Conservation (phyloP, 1,284 basidiomycete genomes). For the Leccinum fuscescens region DNA sequence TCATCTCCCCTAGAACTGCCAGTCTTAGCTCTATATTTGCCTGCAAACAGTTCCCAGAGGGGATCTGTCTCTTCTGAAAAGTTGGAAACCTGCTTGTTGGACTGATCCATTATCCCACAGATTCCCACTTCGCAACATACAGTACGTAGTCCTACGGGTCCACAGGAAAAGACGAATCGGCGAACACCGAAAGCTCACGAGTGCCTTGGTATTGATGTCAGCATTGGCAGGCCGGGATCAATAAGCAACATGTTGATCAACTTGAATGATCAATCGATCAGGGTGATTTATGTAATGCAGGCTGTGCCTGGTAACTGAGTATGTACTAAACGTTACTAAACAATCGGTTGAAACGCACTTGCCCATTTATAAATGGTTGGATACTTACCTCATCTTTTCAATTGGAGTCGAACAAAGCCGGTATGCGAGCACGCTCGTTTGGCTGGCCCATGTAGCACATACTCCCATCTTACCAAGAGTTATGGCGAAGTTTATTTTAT, state of each 20-base stretch:
- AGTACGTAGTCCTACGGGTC: neutral
- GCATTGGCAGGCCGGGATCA: neutral
- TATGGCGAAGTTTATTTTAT: neutral
- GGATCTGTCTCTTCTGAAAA: neutral
- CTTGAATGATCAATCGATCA: neutral
- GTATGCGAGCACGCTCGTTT: neutral
- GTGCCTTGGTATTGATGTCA: neutral
- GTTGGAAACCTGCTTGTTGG: neutral
- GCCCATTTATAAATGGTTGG: neutral
- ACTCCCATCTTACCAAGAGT: neutral
- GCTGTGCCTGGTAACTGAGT: neutral
- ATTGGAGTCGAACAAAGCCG: neutral
- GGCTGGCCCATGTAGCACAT: neutral
- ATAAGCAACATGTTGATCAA: neutral
- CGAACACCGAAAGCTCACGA: neutral
- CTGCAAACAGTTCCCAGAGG: neutral
- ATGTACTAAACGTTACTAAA: no score
- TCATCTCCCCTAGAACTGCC: neutral
- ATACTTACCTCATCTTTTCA: no score
- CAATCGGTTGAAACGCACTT: neutral
- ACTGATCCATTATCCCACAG: neutral
- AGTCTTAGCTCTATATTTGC: neutral
- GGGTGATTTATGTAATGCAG: neutral
- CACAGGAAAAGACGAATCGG: neutral
- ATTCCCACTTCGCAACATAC: neutral